Conservation (phyloP, 768 basidiomycete species). For the Lactarius indigo region DNA sequence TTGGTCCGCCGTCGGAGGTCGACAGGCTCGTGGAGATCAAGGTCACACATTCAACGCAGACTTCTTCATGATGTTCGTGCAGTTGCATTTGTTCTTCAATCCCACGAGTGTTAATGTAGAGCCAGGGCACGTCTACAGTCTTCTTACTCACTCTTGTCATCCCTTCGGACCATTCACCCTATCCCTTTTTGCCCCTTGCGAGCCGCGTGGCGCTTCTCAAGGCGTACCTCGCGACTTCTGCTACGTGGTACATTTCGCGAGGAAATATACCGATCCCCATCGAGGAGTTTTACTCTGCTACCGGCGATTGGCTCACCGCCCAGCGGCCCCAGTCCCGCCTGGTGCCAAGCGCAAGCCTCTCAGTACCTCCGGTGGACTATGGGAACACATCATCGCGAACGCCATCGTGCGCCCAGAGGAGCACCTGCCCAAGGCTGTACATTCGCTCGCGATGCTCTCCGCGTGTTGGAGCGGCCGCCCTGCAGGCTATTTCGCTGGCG, state of each 20-base stretch:
- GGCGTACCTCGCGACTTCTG: constrained; percentile 49
- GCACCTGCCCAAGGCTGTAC: constrained; percentile 48
- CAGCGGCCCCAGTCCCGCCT: constrained; percentile 28
- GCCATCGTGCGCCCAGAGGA: constrained; percentile 58
- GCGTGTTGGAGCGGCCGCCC: constrained; percentile 42
- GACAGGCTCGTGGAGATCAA: constrained; percentile 33
- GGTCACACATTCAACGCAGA: constrained; percentile 47
- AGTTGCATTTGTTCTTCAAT: constrained; percentile 16
- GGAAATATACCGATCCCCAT: constrained; percentile 53
- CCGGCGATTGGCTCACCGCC: constrained; percentile 21
- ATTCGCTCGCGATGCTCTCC: constrained; percentile 47
- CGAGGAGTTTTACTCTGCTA: constrained; percentile 42
- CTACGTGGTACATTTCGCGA: constrained; percentile 55
- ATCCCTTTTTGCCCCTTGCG: constrained; percentile 31
- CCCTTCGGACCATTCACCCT: constrained; percentile 29
- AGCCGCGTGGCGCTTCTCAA: constrained; percentile 55
- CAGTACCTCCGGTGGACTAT: constrained; percentile 33
- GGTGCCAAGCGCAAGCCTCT: constrained; percentile 11
- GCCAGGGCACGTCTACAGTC: constrained; percentile 57
- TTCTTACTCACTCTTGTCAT: constrained; percentile 53
- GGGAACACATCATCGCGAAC: constrained; percentile 53
- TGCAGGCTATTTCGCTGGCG: constrained; percentile 32
- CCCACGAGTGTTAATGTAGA: not conserved
- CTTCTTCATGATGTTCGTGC: constrained; percentile 57
- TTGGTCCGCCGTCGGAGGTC: constrained; percentile 58